Evolutionary conservation across 345 rosid genomes (phyloP), one percentile per base, ranked within the genome.

Genomic region (Isatis tinctoria): DNA sequence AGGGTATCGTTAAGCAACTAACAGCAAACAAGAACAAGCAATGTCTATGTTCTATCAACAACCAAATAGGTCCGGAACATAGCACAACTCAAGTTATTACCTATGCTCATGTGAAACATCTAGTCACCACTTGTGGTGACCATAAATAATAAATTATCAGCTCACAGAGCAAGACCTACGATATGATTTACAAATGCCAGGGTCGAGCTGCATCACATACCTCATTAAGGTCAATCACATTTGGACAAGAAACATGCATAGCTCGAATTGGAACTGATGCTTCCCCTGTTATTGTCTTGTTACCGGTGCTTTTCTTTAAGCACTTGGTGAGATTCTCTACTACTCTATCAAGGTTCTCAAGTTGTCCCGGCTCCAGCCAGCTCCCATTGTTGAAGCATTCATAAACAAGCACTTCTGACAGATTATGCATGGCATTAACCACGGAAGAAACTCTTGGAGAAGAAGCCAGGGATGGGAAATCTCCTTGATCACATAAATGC

Each of bases 341-440:
- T 65, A 81, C 89, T 70, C 71, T 82, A 67, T 87, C 82, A 71
- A 94, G 91, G 72, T 75, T 72, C 75, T 76, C 85, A 65, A 44
- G 56, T 37, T 88, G 90, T 60, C 82, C 79, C 48, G 79, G 84
- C 84, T 80, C 85, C 82, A 91, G 44, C 76, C 77, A 78, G 74
- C 80, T 84, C 11, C 80, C 66, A 61, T 82, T 84, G 65, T 72
- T 82, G 40, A 83, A 87, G 80, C 87, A 87, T 57, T 87, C 83
- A 82, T 63, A 74, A 44, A 84, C 81, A 73, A 94, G 90, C 81
- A 88, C 64, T 78, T 89, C 91, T 67, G 98, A 90, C 59, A 94
- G 78, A 74, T 81, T 83, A 75, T 76, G 85, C 88, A 88, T 73
- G 39, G 92, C 80, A 69, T 78, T 75, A 75, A 89, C 77, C 53